Evolutionary conservation across 371 early-diverging fungal species (phyloP), one percentile per base, ranked within the genome.

Genomic region (Globomyces sp.): DNA sequence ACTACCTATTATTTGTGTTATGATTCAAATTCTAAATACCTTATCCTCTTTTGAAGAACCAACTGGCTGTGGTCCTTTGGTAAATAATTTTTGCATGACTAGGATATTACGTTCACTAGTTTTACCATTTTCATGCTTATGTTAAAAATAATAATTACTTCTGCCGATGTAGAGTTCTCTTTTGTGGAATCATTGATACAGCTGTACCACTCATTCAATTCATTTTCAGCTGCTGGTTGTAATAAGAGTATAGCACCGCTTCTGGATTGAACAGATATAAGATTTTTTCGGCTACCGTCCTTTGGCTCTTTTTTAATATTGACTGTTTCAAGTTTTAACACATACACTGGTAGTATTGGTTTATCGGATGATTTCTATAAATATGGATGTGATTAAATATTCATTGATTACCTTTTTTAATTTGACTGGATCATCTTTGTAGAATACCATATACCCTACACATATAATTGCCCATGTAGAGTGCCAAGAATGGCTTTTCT

Each of bases 361-460:
- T 60, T 60, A 37, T 60, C 46, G 34, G 40, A 36, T 55, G n/a
- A 40, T 39, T 39, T 55, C 40, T 39, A 37, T 3, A 46, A 8
- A 49, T 24, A 57, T 46, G 10, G 37, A 39, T 41, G 50, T n/a
- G 48, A 4, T 64, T 65, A 24, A 24, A 24, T 24, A 24, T 24
- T 24, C 24, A 24, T 24, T 24, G 24, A 24, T 24, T 24, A 24
- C 24, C 65, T 70, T 74, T 52, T 70, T 63, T 10, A 66, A 59
- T 50, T 72, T 62, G 2, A 44, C 42, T 0, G 77, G 71, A 11
- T 71, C 71, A 10, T 82, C 80, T 67, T 80, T 82, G 64, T 74
- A 79, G 39, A 79, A 64, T 47, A 79, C 46, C 63, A 80, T 57
- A 50, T 72, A 77, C 2, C 83, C 83, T 1, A 77, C 74, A 68